Conservation (phyloP, 2,329 filamentous ascomycete genomes). For the Thermomyces lanuginosus region DNA sequence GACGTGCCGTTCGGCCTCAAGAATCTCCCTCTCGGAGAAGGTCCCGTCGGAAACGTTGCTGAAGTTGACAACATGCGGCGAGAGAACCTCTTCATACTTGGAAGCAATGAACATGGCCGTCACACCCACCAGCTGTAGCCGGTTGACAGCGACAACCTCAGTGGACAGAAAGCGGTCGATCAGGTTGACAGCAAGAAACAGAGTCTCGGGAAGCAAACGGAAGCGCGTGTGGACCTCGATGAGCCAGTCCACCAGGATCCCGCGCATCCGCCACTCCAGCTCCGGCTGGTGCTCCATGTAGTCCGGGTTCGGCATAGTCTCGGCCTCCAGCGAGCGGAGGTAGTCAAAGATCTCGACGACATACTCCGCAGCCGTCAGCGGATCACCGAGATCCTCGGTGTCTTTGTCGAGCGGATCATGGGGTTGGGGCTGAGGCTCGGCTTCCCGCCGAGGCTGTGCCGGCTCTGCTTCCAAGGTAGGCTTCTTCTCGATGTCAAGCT, state of each 20-base stretch:
- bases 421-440: conserved; percentile 18
- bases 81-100: conserved; percentile 96
- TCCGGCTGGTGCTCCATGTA: conserved; percentile 95
- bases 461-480: too few species aligned
- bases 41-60: conserved; percentile 92
- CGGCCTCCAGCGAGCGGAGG: conserved; percentile 66
- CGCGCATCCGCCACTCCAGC: conserved; percentile 96
- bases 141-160: conserved; percentile 91
- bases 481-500: conserved; percentile 41
- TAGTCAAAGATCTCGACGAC: conserved; percentile 96
- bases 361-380: conserved; percentile 95
- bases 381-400: conserved; percentile 76
- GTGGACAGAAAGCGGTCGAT: conserved; percentile 93
- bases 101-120: conserved; percentile 99
- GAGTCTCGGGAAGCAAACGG: conserved; percentile 83
- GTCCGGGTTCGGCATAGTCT: conserved; percentile 69
- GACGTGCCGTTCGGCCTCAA: conserved; percentile 92
- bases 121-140: conserved; percentile 88
- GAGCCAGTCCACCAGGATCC: conserved; percentile 93
- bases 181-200: conserved; percentile 95
- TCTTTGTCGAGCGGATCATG: conserved; percentile 48
- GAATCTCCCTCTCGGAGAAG: conserved; percentile 85
- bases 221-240: conserved; percentile 97
- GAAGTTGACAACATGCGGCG: conserved; percentile 93
- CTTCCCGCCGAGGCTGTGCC: conserved; percentile 10